Percentiles rank a stretch among this genome's conserved stretches.
phyloP scores from a whole-genome alignment of 1,284 basidiomycete species.

The Trametes pubescens region DNA sequence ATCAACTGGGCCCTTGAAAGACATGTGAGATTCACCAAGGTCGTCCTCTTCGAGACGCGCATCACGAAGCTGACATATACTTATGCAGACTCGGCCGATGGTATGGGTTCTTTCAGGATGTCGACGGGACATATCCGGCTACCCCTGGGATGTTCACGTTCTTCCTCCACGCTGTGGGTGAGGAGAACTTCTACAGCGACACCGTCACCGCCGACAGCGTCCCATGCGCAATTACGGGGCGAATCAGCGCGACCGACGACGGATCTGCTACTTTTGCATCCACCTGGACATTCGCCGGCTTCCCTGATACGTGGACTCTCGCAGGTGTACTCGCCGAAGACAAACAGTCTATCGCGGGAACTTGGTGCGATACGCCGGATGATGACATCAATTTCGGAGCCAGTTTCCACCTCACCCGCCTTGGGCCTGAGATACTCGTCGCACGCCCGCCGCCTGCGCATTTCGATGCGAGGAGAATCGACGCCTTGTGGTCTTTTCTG shows the following conservation, averaged over 20 bases:
- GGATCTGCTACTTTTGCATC: not conserved
- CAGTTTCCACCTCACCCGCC: conserved; percentile 25
- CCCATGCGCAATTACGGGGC: conserved; percentile 3
- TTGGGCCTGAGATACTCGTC: conserved; percentile 13
- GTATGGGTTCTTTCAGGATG: conserved; percentile 19
- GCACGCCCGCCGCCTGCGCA: conserved; percentile 23
- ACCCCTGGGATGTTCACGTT: conserved; percentile 17
- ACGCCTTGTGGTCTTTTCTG: conserved; percentile 2
- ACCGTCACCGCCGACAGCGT: not conserved
- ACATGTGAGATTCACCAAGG: conserved; percentile 12
- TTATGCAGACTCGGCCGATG: conserved; percentile 21
- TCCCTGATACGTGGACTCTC: conserved; percentile 10
- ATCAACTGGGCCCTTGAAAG: conserved; percentile 24
- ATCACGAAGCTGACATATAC: not conserved
- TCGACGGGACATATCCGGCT: not conserved
- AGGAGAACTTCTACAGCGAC: conserved; percentile 4
- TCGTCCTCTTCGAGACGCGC: too few relatives aligned
- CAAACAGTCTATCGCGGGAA: conserved; percentile 21
- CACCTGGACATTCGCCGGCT: not conserved
- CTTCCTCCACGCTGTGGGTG: conserved; percentile 7
- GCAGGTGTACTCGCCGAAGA: conserved; percentile 20
- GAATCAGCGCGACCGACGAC: not conserved
- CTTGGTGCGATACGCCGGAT: conserved; percentile 6
- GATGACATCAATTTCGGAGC: not conserved
- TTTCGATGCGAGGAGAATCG: conserved; percentile 14